Percentiles rank a stretch among this genome's conserved stretches.
These are phyloP conservation scores for Venturiaceae sp. DNA, from an alignment of 2,329 filamentous ascomycete species.

Conservation along the genomic window DNA sequence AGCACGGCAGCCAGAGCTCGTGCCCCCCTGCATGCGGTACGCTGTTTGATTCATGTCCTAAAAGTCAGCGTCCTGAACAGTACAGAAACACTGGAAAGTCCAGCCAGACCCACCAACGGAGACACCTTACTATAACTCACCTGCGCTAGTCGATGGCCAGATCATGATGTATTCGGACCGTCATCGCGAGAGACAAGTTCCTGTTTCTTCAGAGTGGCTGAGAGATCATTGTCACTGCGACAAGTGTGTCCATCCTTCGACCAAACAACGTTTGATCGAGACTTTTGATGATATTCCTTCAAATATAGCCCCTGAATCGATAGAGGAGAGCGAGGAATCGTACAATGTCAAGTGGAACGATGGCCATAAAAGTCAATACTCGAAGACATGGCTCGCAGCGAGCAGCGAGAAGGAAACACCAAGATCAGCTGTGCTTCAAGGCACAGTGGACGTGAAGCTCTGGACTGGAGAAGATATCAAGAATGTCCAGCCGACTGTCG, in stretches of 20 bases:
- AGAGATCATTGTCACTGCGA: conserved; percentile 66
- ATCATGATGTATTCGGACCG: not conserved
- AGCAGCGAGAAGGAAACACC: not conserved
- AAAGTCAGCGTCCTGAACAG: not conserved
- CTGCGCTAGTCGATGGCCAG: not conserved
- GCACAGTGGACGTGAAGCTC: conserved; percentile 14
- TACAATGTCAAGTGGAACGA: conserved; percentile 37
- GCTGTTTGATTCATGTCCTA: not conserved
- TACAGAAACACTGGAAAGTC: not conserved
- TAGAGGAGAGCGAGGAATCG: conserved; percentile 9
- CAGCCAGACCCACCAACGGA: not conserved
- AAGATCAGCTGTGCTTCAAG: conserved; percentile 32
- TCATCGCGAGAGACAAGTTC: not conserved
- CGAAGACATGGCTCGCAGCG: conserved; percentile 47
- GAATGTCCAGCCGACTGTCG: conserved; percentile 45
- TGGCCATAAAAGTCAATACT: conserved; percentile 58
- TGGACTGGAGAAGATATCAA: conserved; percentile 28
- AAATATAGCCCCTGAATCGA: not conserved
- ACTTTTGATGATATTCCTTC: conserved; percentile 44
- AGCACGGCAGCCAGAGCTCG: not conserved
- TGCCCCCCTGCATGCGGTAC: not conserved
- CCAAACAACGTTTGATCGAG: conserved; percentile 58
- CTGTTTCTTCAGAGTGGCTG: conserved; percentile 2
- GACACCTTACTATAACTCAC: not conserved
- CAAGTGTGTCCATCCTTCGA: conserved; percentile 58